These are phyloP conservation scores for Pseudogymnoascus sp. DNA, from an alignment of 2,329 filamentous ascomycete genomes.

Conservation along the genomic window DNA sequence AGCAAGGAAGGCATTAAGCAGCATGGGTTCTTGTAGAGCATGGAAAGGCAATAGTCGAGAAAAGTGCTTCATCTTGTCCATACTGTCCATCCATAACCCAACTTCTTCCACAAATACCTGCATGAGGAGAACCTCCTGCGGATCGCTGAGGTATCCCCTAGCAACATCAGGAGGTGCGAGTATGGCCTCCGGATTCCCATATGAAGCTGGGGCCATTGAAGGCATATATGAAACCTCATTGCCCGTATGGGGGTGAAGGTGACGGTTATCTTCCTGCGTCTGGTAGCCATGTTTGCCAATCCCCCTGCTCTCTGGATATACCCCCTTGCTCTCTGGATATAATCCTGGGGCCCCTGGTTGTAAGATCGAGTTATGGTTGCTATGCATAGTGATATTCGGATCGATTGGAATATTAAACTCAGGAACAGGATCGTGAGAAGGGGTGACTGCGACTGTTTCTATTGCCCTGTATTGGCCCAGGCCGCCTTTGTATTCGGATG, in stretches of 20 bases:
- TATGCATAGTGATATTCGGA: conserved; percentile 13
- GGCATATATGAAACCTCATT: conserved; percentile 31
- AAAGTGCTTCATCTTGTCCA: conserved; percentile 83
- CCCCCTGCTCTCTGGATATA: conserved; percentile 24
- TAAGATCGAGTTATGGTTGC: conserved; percentile 25
- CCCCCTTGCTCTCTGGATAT: conserved; percentile 23
- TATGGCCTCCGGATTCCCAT: conserved; percentile 28
- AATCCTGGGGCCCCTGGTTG: conserved; percentile 21
- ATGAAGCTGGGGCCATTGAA: conserved; percentile 35
- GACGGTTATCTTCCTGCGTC: conserved; percentile 23
- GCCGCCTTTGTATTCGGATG: conserved; percentile 82
- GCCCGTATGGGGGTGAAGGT: conserved; percentile 29
- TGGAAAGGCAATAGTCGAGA: conserved; percentile 77
- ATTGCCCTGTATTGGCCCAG: conserved; percentile 54
- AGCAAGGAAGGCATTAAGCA: conserved; percentile 81
- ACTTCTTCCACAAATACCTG: conserved; percentile 89
- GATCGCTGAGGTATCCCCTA: conserved; percentile 61
- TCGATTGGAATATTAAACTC: conserved; percentile 24
- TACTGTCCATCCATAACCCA: conserved; percentile 87
- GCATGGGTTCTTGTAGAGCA: conserved; percentile 75
- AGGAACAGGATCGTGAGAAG: conserved; percentile 24
- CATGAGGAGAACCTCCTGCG: conserved; percentile 82
- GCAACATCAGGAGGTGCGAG: conserved; percentile 38
- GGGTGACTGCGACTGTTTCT: conserved; percentile 34
- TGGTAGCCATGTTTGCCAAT: conserved; percentile 24